Evolutionary conservation across 2,329 filamentous ascomycete species (phyloP), one percentile per base, ranked within the genome.

Genomic region (Stachybotrys chlorohalonatus): DNA sequence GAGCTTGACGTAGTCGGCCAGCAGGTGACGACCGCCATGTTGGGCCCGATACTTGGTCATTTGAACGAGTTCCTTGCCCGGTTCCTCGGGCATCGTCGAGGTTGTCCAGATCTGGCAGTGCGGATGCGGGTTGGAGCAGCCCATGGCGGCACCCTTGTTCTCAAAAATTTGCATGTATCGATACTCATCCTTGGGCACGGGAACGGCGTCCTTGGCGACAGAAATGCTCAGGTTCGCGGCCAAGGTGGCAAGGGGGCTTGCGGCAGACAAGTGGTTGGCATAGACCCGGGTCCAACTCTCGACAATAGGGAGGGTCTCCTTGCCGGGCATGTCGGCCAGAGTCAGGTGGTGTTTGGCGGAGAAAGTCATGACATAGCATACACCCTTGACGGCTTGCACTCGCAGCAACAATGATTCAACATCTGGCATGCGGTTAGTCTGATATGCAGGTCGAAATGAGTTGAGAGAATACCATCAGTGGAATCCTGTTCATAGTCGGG

Each of bases 81-180:
- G 90, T 71, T 99, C 94, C 68, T 97, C 92, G 0, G 94, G 94
- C 61, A 96, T 75, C 7, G 85, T 87, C 24, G 90, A 96, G 0
- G 92, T 95, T 2, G 90, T 94, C 94, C 94, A 99, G 58, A 96
- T 80, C 70, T 99, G 94, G 56, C 94, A 93, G 73, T 99, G 94
- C 0, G 94, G 94, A 70, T 99, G 94, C 1, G 94, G 94, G 70
- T 99, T 99, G 1, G 93, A 97, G 76, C 94, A 99, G 52, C 94
- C 94, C 94, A 99, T 99, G 11, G 93, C 90, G 1, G 89, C 85
- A 52, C 94, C 94, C 74, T 99, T 99, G 77, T 99, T 99, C 75
- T 99, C 94, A 59, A 99, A 99, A 60, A 99, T 97, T 69, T 99
- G 94, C 92, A 99, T 96, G 74, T 95, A 97, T 53, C 88, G 84